A percentile compares a stretch with the other conserved stretches of the same genome.
phyloP scores from a whole-genome alignment of 768 basidiomycete species.

The Russula abietina region DNA sequence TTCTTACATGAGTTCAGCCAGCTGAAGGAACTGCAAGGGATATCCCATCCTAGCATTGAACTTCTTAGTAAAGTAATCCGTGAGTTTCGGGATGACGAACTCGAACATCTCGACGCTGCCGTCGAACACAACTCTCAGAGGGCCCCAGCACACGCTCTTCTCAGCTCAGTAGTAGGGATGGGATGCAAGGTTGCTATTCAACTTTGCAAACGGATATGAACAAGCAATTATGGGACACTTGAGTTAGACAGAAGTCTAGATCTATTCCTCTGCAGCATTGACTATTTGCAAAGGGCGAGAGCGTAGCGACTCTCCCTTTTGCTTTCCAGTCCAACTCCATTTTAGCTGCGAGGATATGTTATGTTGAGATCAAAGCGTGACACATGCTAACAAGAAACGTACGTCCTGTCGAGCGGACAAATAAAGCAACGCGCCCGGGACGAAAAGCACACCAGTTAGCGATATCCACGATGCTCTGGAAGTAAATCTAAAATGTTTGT shows the following conservation, averaged over 20 bases:
- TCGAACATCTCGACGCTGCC: slow-evolving; percentile 90
- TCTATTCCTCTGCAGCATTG: slow-evolving; percentile 20
- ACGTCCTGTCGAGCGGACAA: slow-evolving; percentile 40
- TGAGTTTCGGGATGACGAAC: slow-evolving; percentile 91
- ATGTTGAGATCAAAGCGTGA: neutral
- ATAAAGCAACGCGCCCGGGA: slow-evolving; percentile 52
- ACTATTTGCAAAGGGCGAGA: slow-evolving; percentile 20
- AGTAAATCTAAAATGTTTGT: slow-evolving; percentile 79
- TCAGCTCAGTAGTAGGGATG: slow-evolving; percentile 76
- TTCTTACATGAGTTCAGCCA: slow-evolving; percentile 47
- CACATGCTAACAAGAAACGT: slow-evolving; percentile 22
- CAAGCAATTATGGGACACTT: neutral
- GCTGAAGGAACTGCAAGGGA: slow-evolving; percentile 60
- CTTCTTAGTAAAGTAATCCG: slow-evolving; percentile 63
- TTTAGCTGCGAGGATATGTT: slow-evolving; percentile 36
- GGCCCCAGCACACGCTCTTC: slow-evolving; percentile 84
- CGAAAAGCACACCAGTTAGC: slow-evolving; percentile 55
- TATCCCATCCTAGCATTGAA: slow-evolving; percentile 75
- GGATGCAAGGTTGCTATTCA: slow-evolving; percentile 91
- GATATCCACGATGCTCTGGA: slow-evolving; percentile 54
- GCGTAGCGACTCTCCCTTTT: slow-evolving; percentile 40
- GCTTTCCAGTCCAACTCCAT: slow-evolving; percentile 51
- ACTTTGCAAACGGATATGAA: slow-evolving; percentile 72
- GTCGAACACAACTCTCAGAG: slow-evolving; percentile 82
- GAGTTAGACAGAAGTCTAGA: neutral